Base-by-base conservation (phyloP, 768 basidiomycete species). In the Panaeolus papilionaceus region DNA sequence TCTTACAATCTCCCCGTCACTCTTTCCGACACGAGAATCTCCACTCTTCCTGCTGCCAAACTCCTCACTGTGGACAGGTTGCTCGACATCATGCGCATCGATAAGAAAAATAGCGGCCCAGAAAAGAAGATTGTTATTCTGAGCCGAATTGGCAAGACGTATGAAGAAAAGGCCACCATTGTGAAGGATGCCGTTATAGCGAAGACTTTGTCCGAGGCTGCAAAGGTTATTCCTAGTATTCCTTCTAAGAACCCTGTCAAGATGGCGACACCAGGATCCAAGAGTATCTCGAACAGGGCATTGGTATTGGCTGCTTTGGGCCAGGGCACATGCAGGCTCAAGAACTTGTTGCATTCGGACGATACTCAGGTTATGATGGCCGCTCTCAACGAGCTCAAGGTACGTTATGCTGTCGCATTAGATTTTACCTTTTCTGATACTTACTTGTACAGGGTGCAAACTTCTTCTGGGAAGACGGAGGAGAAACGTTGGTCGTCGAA, bases 291-390 rank as follows among this genome's bases (percentile, higher is more conserved):
- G 0, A 99, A 99, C 76, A 89, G 97, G 38, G 95, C 94, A 0
- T 83, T 99, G 45, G 91, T 99, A 1, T 88, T 99, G 37, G 97
- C 98, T 9, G 96, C 97, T 1, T 88, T 99, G 14, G 95, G 89
- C 0, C 88, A 86, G 58, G 98, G 97, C 1, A 94, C 91, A 0
- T 98, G 96, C 79, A 85, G 91, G 69, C 80, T 99, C 66, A 91
- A 84, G 78, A 99, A 99, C 72, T 80, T 99, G 5, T 83, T 99
- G 40, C 97, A 99, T 75, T 98, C 96, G 3, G 97, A 99, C 73
- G 97, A 99, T 75, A 99, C 98, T 0, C 95, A 96, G 72, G 97
- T 99, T 64, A 99, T 99, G 98, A 99, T 99, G 96, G 84, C 90
- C 3, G 97, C 96, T 39, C 84, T 99, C 38, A 82, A 88, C 49